These are phyloP conservation scores for Dalbergia oliveri DNA, from an alignment of 306 rosid genomes.

Conservation along the genomic window DNA sequence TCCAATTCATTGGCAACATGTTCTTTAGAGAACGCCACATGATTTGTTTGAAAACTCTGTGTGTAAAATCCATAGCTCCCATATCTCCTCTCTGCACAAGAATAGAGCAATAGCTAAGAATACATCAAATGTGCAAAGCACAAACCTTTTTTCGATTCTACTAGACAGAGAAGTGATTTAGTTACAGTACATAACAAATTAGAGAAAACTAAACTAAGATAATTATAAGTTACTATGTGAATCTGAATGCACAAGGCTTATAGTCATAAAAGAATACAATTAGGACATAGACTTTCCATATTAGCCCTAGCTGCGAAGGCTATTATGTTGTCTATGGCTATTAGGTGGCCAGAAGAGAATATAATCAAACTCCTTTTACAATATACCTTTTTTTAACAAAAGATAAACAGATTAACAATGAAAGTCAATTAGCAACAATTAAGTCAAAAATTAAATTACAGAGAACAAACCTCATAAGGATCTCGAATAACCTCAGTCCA, in stretches of 20 bases:
- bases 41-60: conserved; percentile 77
- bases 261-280: conserved; percentile 33
- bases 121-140: conserved; percentile 8
- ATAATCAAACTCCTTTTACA: conserved; percentile 33
- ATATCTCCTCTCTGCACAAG: conserved; percentile 79
- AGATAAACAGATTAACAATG: background rate
- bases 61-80: conserved; percentile 83
- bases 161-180: conserved; percentile 21
- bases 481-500: conserved; percentile 93
- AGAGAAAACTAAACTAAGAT: conserved; percentile 28
- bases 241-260: conserved; percentile 20
- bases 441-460: conserved; percentile 33
- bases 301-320: conserved; percentile 21
- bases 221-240: background rate
- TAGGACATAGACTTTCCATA: conserved; percentile 1
- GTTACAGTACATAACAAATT: conserved; percentile 17
- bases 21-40: conserved; percentile 95
- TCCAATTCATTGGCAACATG: conserved; percentile 89
- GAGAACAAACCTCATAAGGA: conserved; percentile 82
- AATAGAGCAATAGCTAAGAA: conserved; percentile 38
- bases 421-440: conserved; percentile 35
- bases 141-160: background rate
- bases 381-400: conserved; percentile 23
- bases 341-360: conserved; percentile 16
- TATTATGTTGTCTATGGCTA: conserved; percentile 9